Evolutionary conservation across 2,329 filamentous ascomycete species (phyloP).

Genomic region (Penicillium sp.): DNA sequence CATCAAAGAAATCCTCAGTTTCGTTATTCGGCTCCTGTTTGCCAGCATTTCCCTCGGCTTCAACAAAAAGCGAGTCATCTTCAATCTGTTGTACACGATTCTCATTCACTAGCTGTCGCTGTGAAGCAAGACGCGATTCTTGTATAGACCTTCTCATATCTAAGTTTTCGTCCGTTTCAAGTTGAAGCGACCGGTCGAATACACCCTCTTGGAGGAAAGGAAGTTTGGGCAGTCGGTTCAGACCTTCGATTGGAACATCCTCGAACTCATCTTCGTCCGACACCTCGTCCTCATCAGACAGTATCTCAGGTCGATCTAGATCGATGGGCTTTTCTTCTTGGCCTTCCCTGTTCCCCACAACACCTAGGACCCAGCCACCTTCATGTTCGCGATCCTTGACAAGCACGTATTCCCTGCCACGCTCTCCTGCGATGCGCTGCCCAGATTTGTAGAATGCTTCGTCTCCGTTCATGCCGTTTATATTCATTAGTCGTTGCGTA

Average conservation of each 20-base stretch:
- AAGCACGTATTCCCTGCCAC: conserved; percentile 87
- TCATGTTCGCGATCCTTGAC: conserved; percentile 95
- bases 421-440: conserved; percentile 62
- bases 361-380: conserved; percentile 92
- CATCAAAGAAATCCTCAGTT: conserved; percentile 57
- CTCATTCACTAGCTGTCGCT: background rate
- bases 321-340: conserved; percentile 87
- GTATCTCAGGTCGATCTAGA: conserved; percentile 61
- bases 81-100: conserved; percentile 28
- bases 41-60: conserved; percentile 42
- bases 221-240: conserved; percentile 76
- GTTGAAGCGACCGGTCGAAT: conserved; percentile 35
- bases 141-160: conserved; percentile 49
- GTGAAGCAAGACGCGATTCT: conserved; percentile 31
- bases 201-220: conserved; percentile 38
- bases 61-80: conserved; percentile 57
- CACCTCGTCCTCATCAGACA: conserved; percentile 58
- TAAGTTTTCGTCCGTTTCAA: conserved; percentile 32
- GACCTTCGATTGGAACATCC: conserved; percentile 84
- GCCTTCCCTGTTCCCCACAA: conserved; percentile 81
- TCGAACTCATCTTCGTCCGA: conserved; percentile 78
- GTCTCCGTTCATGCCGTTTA: conserved; percentile 82
- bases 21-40: conserved; percentile 20
- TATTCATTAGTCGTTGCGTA: conserved; percentile 89
- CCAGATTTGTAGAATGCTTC: conserved; percentile 67